Percentiles rank a stretch among this genome's conserved stretches.
Conservation (phyloP, 225 moss, liverwort and hornwort species). For the Anthoceros angustus region DNA sequence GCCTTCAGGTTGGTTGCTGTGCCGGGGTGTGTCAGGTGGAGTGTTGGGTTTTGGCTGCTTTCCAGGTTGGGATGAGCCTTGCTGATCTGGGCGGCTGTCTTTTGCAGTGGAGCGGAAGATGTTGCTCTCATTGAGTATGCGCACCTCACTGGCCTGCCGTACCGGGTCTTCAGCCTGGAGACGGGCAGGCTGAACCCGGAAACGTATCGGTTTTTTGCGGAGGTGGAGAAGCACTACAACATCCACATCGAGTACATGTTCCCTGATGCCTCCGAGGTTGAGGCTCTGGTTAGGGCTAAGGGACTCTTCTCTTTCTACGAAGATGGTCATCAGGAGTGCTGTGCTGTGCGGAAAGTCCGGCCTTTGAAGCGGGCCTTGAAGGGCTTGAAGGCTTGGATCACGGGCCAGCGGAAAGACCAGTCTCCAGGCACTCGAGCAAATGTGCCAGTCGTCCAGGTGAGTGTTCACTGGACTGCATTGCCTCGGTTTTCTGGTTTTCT, state of each 20-base stretch:
- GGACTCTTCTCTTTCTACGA: constrained; percentile 93
- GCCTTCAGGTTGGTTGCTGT: constrained; percentile 60
- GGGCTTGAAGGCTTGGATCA: constrained; percentile 83
- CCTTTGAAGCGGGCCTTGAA: constrained; percentile 72
- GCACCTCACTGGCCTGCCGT: constrained; percentile 75
- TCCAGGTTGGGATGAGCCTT: neutral
- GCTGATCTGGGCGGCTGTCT: neutral
- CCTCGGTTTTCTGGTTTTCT: neutral
- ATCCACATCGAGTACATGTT: constrained; percentile 86
- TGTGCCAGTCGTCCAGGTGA: constrained; percentile 76
- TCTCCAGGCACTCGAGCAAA: constrained; percentile 90
- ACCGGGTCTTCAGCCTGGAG: constrained; percentile 88
- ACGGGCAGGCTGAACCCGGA: constrained; percentile 79
- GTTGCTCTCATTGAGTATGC: constrained; percentile 92
- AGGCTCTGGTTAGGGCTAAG: constrained; percentile 78
- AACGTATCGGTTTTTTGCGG: constrained; percentile 48
- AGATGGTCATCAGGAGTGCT: constrained; percentile 93
- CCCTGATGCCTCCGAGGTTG: constrained; percentile 81
- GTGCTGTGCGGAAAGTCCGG: constrained; percentile 73
- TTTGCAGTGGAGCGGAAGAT: constrained; percentile 77
- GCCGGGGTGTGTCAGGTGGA: no score
- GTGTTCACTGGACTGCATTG: neutral
- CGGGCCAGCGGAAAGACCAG: constrained; percentile 91
- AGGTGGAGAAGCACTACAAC: constrained; percentile 86
- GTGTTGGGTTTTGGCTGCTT: neutral